Evolutionary conservation across 2,329 filamentous ascomycete species (phyloP).

Genomic region (Xylariaceae sp.): DNA sequence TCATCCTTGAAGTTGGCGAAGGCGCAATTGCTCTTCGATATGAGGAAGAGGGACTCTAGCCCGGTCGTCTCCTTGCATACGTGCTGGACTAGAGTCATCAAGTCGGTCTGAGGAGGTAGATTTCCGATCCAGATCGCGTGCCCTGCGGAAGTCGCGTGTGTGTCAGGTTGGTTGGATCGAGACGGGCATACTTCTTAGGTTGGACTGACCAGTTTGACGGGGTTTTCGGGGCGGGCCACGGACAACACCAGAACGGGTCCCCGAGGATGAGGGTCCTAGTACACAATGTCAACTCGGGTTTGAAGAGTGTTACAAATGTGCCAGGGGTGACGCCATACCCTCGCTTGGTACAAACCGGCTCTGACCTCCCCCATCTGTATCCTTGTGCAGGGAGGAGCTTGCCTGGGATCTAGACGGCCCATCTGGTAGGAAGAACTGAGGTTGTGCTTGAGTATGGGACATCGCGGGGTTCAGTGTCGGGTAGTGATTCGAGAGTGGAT

Average conservation of each 20-base stretch:
- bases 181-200: slow-evolving; percentile 3
- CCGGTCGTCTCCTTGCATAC: slow-evolving; percentile 75
- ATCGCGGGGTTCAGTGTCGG: slow-evolving; percentile 28
- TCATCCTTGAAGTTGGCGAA: slow-evolving; percentile 94
- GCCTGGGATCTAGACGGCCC: slow-evolving; percentile 19
- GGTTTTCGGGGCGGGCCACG: slow-evolving; percentile 52
- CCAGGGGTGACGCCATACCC: slow-evolving; percentile 22
- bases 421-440: slow-evolving; percentile 32
- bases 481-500: slow-evolving; percentile 36
- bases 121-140: slow-evolving; percentile 97
- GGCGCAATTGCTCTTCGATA: slow-evolving; percentile 94
- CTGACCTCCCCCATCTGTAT: slow-evolving; percentile 15
- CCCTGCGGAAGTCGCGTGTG: slow-evolving; percentile 44
- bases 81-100: slow-evolving; percentile 83
- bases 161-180: slow-evolving; percentile 5
- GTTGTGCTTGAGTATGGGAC: slow-evolving; percentile 30
- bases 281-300: slow-evolving; percentile 6
- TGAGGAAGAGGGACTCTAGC: slow-evolving; percentile 85
- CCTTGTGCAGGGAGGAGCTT: slow-evolving; percentile 19
- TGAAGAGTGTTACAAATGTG: background rate
- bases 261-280: slow-evolving; percentile 28
- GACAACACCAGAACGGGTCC: slow-evolving; percentile 38
- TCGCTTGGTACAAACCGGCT: slow-evolving; percentile 16
- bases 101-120: slow-evolving; percentile 73
- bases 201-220: slow-evolving; percentile 53